Base-by-base conservation (phyloP, 169 alveolate genomes). In the Eimeria sp. region DNA sequence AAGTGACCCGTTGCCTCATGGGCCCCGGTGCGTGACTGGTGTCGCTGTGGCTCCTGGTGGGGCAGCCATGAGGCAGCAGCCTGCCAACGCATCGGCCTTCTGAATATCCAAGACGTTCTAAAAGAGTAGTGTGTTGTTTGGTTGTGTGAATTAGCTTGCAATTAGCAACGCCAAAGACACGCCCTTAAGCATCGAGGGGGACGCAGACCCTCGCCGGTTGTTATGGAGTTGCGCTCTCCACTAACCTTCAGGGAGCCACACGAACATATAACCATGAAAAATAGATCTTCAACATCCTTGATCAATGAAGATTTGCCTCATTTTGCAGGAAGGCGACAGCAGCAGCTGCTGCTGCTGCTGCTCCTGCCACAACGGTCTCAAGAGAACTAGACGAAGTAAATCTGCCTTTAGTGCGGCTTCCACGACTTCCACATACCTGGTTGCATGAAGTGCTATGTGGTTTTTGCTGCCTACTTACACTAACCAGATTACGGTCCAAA, bases 281-380 rank as follows among this genome's bases (percentile, higher is more conserved):
- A 70, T 0, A 25, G 18, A 30, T 70, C 9, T 1, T 70, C 80
- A 30, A 27, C 20, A 70, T 22, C 16, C 3, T 10, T n/a, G 25
- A 22, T 34, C 80, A 70, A 30, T 3, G 5, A 16, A 11, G 2
- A 34, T 30, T 11, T 30, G 80, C 51, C 80, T 27, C n/a, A 22
- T 34, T 34, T 14, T 25, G 51, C 25, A 13, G 51, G 80, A 70
- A 70, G 73, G 72, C 87, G 11, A 57, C 70, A 47, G 54, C 88
- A 40, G 67, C 67, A 13, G 88, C 61, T 40, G 72, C 54, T 6
- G 91, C 75, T 4, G 73, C 89, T 49, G 45, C 89, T n/a, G 47
- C 89, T 18, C 72, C 70, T 14, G 14, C 75, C 2, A 75, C 91
- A 27, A 57, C 91, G 70, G 91, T 76, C 87, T 76, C 54, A 34